Percentiles rank a stretch among this genome's conserved stretches.
These are phyloP conservation scores for Vaccinium myrtillus DNA, from an alignment of 148 eudicot genomes.

Conservation along the genomic window DNA sequence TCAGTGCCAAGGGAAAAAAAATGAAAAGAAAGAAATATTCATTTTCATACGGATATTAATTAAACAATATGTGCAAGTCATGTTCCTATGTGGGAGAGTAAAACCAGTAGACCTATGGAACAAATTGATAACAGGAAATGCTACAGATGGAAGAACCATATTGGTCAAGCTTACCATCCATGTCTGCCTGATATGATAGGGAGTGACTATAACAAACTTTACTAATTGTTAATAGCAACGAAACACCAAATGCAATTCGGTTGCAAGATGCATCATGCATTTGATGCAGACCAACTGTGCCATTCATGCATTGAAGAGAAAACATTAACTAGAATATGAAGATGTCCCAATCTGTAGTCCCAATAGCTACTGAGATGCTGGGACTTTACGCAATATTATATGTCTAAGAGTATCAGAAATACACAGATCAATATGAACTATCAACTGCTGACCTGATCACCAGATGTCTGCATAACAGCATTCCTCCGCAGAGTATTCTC, in stretches of 20 bases:
- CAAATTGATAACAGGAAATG: not conserved
- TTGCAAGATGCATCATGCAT: not conserved
- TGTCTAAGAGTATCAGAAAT: not conserved
- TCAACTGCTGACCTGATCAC: constrained; percentile 34
- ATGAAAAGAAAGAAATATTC: not conserved
- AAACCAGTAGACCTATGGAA: not conserved
- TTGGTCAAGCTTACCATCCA: not conserved
- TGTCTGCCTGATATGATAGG: not conserved
- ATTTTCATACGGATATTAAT: not conserved
- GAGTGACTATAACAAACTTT: not conserved
- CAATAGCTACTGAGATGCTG: not conserved
- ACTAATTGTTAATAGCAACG: not conserved
- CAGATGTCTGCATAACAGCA: constrained; percentile 43
- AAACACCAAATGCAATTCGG: not conserved
- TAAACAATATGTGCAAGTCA: not conserved
- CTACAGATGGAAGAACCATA: not conserved
- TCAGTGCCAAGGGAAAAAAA: not conserved
- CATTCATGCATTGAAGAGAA: not conserved
- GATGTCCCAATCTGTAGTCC: not conserved
- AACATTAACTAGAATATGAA: not conserved
- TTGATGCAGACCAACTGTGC: not conserved
- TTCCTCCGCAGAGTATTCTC: constrained; percentile 33
- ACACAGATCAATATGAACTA: not conserved
- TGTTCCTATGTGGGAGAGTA: not conserved
- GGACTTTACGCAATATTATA: not conserved